A percentile compares a stretch with the other conserved stretches of the same genome.
phyloP scores from a whole-genome alignment of 2,329 filamentous ascomycete species.

The Akanthomyces muscarius region DNA sequence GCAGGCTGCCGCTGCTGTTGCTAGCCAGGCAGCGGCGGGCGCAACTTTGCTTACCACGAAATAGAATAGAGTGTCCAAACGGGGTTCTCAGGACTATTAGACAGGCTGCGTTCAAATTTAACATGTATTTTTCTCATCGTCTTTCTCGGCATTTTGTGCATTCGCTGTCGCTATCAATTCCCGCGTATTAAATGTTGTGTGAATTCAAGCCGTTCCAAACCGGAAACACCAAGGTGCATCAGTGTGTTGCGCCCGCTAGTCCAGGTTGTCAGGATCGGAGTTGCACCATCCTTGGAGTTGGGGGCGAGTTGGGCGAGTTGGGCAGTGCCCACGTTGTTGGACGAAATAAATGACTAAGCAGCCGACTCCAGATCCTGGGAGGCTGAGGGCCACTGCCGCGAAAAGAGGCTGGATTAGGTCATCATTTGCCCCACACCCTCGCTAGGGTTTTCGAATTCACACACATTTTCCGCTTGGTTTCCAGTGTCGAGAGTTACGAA shows the following conservation, averaged over 20 bases:
- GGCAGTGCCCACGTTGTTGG: too few relatives aligned
- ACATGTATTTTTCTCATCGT: not conserved
- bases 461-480: slow-evolving; percentile 25
- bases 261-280: too few relatives aligned
- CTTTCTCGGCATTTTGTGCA: not conserved
- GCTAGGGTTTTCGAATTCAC: slow-evolving; percentile 19
- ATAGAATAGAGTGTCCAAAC: not conserved
- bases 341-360: not conserved
- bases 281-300: too few relatives aligned
- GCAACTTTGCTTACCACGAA: slow-evolving; percentile 11
- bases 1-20: slow-evolving; percentile 60
- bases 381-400: not conserved
- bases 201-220: not conserved
- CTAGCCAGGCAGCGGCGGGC: slow-evolving; percentile 27
- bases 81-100: not conserved
- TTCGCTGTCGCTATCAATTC: not conserved
- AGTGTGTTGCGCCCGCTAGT: too few relatives aligned
- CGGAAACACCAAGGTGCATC: too few relatives aligned
- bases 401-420: slow-evolving; percentile 22
- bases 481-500: slow-evolving; percentile 21
- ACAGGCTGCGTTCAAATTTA: not conserved
- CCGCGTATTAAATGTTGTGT: not conserved
- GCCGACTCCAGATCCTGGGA: not conserved
- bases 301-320: too few relatives aligned
- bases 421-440: slow-evolving; percentile 24